Conservation (phyloP, 1,139 yeast genomes). For the Lodderomyces oxycetoniae region DNA sequence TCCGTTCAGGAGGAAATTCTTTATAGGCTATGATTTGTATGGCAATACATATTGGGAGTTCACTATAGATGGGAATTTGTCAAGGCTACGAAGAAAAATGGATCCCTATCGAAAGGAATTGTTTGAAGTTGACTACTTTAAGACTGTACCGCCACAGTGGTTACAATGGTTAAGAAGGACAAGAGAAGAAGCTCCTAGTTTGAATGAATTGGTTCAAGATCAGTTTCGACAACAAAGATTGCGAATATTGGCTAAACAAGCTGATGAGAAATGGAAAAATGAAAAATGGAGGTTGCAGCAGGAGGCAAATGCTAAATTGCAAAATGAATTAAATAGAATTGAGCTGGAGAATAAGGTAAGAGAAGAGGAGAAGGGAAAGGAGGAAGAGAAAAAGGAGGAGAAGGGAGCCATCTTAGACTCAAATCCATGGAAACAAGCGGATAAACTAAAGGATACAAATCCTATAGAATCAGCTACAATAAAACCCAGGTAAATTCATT, state of each 20-base stretch:
- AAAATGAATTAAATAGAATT: conserved; percentile 31
- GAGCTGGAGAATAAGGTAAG: conserved; percentile 16
- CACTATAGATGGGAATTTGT: conserved; percentile 45
- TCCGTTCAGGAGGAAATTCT: conserved; percentile 59
- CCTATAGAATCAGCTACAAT: conserved; percentile 35
- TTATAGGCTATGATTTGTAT: conserved; percentile 69
- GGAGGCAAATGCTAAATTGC: conserved; percentile 29
- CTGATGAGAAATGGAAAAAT: conserved; percentile 54
- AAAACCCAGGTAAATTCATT: conserved; percentile 22
- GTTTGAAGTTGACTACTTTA: conserved; percentile 48
- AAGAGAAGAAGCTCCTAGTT: conserved; percentile 53
- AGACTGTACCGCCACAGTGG: conserved; percentile 68
- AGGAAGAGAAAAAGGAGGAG: conserved; percentile 4
- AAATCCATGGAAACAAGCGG: conserved; percentile 41
- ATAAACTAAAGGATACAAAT: conserved; percentile 23
- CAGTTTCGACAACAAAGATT: conserved; percentile 51
- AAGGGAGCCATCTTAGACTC: too few relatives aligned
- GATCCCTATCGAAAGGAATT: conserved; percentile 41
- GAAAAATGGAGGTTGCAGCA: conserved; percentile 36
- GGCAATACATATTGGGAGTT: conserved; percentile 89
- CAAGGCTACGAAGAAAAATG: conserved; percentile 45
- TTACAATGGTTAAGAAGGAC: conserved; percentile 73
- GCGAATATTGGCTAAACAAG: conserved; percentile 52
- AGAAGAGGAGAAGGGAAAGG: neutral
- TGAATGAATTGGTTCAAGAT: conserved; percentile 59